A percentile compares a stretch with the other conserved stretches of the same genome.
These are phyloP conservation scores for Aspergillus pseudoterreus DNA, from an alignment of 2,329 filamentous ascomycete genomes.

Conservation along the genomic window DNA sequence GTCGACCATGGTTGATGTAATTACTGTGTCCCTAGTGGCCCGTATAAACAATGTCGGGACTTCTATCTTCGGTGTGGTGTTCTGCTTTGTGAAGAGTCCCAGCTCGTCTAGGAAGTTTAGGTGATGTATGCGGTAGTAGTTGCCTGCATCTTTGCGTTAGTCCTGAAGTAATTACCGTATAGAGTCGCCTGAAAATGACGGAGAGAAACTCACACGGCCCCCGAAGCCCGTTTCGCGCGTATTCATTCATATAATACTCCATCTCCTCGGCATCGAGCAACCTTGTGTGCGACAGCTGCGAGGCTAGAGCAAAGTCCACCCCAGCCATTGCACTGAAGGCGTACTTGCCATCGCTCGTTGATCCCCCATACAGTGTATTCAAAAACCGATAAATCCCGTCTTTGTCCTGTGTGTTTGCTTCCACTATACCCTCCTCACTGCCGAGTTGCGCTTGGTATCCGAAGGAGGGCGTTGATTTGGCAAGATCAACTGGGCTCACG, in stretches of 20 bases:
- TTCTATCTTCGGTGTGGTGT: not conserved
- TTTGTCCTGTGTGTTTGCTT: slow-evolving; percentile 3
- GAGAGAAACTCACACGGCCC: slow-evolving; percentile 2
- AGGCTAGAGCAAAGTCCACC: not conserved
- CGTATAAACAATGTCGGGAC: slow-evolving; percentile 3
- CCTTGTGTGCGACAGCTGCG: not conserved
- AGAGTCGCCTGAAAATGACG: not conserved
- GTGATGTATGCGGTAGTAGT: slow-evolving; percentile 3
- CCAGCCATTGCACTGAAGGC: slow-evolving; percentile 1
- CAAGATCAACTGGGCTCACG: not conserved
- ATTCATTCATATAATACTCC: slow-evolving; percentile 5
- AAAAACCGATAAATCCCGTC: slow-evolving; percentile 2
- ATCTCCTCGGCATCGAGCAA: slow-evolving; percentile 3
- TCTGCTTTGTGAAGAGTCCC: not conserved
- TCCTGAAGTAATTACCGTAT: not conserved
- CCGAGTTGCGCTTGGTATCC: slow-evolving; percentile 5
- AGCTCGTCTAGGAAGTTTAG: slow-evolving; percentile 2
- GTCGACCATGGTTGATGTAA: not conserved
- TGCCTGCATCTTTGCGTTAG: not conserved
- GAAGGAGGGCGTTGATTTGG: not conserved
- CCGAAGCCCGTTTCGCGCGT: slow-evolving; percentile 2
- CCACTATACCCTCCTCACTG: slow-evolving; percentile 3
- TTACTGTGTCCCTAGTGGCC: not conserved
- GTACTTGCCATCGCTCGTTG: slow-evolving; percentile 3
- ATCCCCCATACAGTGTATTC: slow-evolving; percentile 6